phyloP scores from a whole-genome alignment of 495 filamentous ascomycete genomes.

The Tuber indicum region DNA sequence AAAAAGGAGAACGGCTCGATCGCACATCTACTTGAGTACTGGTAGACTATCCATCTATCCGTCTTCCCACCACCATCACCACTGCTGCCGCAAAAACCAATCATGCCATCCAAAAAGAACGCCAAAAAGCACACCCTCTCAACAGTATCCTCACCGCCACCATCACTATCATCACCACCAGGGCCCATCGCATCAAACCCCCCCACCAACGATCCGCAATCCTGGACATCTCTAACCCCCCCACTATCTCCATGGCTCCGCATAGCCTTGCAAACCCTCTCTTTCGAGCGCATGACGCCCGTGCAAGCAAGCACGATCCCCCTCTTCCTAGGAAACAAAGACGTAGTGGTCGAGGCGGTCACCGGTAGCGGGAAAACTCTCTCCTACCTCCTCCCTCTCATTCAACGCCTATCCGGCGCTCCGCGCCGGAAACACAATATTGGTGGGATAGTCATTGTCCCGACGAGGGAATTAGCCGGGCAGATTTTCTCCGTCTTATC shows the following conservation, averaged over 20 bases:
- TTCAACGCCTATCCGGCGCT: conserved; percentile 62
- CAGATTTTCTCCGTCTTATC: conserved; percentile 83
- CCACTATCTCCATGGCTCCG: conserved; percentile 83
- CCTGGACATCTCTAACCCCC: conserved; percentile 74
- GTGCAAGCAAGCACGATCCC: conserved; percentile 93
- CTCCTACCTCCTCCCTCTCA: conserved; percentile 79
- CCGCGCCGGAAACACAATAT: conserved; percentile 81
- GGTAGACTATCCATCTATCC: not conserved
- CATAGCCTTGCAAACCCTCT: conserved; percentile 74
- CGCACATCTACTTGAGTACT: too few relatives aligned
- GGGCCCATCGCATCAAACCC: not conserved
- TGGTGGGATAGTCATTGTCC: conserved; percentile 81
- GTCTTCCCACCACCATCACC: not conserved
- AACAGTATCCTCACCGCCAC: not conserved
- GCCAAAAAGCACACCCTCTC: not conserved
- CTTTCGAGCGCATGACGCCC: conserved; percentile 82
- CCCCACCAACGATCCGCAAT: conserved; percentile 43
- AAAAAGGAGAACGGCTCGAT: not conserved
- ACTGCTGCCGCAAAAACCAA: not conserved
- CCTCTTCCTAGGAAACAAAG: conserved; percentile 85
- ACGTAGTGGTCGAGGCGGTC: conserved; percentile 95
- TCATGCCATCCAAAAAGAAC: conserved; percentile 2
- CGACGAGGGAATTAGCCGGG: conserved; percentile 83
- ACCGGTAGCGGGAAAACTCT: conserved; percentile 95
- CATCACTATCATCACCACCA: not conserved